These are phyloP conservation scores for Xerocomus spinulosus DNA, from an alignment of 768 basidiomycete species.

Conservation along the genomic window DNA sequence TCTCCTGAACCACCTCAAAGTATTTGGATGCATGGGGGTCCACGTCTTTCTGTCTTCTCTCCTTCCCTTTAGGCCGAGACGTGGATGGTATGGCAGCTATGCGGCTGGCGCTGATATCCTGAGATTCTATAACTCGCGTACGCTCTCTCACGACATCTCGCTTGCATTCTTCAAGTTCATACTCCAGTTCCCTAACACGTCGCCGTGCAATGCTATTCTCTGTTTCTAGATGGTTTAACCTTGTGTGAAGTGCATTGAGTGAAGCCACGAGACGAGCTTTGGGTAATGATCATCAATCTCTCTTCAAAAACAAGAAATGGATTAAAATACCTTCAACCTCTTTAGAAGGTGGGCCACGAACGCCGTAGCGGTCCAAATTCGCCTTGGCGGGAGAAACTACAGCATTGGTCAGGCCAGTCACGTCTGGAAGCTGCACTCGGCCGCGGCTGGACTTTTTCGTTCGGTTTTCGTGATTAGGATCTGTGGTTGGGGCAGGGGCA, in stretches of 20 bases:
- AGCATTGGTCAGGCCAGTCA: constrained; percentile 78
- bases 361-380: constrained; percentile 46
- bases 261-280: constrained; percentile 60
- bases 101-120: constrained; percentile 27
- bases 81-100: constrained; percentile 15
- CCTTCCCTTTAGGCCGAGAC: constrained; percentile 26
- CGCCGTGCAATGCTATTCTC: constrained; percentile 80
- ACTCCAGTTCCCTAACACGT: constrained; percentile 82
- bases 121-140: constrained; percentile 55
- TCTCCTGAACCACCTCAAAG: constrained; percentile 78
- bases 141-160: constrained; percentile 71
- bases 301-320: neutral
- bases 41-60: constrained; percentile 33
- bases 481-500: neutral
- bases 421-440: constrained; percentile 67
- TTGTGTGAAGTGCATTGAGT: constrained; percentile 58
- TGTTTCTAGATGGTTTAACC: constrained; percentile 68
- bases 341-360: constrained; percentile 44
- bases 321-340: constrained; percentile 59
- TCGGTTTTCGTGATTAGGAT: constrained; percentile 8
- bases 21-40: constrained; percentile 48
- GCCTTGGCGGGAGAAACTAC: constrained; percentile 68
- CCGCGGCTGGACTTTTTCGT: constrained; percentile 28
- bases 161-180: constrained; percentile 80
- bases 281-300: neutral